A percentile compares a stretch with the other conserved stretches of the same genome.
Conservation (phyloP, 2,329 filamentous ascomycete genomes). For the Colletotrichum filicis region DNA sequence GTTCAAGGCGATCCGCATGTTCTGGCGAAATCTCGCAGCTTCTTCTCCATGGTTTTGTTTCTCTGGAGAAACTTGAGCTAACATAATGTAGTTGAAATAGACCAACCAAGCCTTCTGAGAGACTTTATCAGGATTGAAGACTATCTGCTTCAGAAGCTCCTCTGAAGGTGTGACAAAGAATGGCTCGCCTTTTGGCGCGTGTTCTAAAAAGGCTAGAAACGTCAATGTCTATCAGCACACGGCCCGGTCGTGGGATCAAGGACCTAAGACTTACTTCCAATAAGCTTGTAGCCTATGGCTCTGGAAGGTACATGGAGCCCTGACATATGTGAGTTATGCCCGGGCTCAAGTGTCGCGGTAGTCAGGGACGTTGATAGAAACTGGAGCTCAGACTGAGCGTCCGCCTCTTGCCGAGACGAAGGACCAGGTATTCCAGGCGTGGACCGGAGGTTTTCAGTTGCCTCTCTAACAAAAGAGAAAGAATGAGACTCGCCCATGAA, state of each 20-base stretch:
- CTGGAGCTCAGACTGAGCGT: neutral
- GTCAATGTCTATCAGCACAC: neutral
- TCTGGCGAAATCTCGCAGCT: neutral
- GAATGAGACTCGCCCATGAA: slow-evolving; percentile 8
- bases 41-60: neutral
- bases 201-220: slow-evolving; percentile 4
- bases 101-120: slow-evolving; percentile 5
- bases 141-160: neutral
- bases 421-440: neutral
- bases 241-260: too few species aligned
- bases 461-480: slow-evolving; percentile 11
- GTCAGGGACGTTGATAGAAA: slow-evolving; percentile 7
- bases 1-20: slow-evolving; percentile 4
- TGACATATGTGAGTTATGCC: neutral
- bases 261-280: slow-evolving; percentile 3
- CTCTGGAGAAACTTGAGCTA: neutral
- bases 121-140: slow-evolving; percentile 4
- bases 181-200: neutral
- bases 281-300: slow-evolving; percentile 8
- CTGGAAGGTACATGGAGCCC: slow-evolving; percentile 4
- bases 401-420: neutral
- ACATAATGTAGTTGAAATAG: slow-evolving; percentile 19
- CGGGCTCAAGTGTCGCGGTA: neutral
- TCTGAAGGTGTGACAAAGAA: slow-evolving; percentile 13
- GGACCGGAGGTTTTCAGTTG: neutral